phyloP scores from a whole-genome alignment of 1,284 basidiomycete species.

The Ustilago sp. region DNA sequence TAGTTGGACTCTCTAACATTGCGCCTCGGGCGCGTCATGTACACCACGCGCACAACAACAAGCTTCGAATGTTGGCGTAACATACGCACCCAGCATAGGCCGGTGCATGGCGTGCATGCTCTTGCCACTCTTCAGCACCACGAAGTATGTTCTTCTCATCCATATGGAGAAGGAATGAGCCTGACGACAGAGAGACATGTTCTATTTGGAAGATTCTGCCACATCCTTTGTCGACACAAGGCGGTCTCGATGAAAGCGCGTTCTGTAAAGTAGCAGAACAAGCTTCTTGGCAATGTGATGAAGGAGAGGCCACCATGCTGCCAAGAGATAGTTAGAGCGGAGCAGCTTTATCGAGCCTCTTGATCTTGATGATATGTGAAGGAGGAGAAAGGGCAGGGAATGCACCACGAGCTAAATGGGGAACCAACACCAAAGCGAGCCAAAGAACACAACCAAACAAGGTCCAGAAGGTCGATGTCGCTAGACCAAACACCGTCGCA shows the following conservation, averaged over 20 bases:
- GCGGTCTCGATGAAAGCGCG: not conserved
- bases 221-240: not conserved
- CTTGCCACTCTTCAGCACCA: not conserved
- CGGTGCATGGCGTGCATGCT: not conserved
- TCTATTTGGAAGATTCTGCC: not conserved
- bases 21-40: not conserved
- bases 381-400: not conserved
- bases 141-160: slow-evolving; percentile 3
- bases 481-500: not conserved
- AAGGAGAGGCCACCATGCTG: not conserved
- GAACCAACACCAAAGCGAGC: slow-evolving; percentile 1
- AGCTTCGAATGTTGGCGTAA: not conserved
- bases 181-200: not conserved
- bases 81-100: not conserved
- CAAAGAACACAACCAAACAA: slow-evolving; percentile 6
- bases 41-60: not conserved
- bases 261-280: not conserved
- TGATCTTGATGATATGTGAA: not conserved
- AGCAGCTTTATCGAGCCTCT: not conserved
- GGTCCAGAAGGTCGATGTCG: not conserved
- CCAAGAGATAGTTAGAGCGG: not conserved
- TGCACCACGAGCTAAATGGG: slow-evolving; percentile 7
- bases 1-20: not conserved
- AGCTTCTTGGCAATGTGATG: not conserved
- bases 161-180: slow-evolving; percentile 11